Percentiles rank a stretch among this genome's conserved stretches.
These are phyloP conservation scores for Breynia disticha DNA, from an alignment of 441 rosid species.

Conservation along the genomic window DNA sequence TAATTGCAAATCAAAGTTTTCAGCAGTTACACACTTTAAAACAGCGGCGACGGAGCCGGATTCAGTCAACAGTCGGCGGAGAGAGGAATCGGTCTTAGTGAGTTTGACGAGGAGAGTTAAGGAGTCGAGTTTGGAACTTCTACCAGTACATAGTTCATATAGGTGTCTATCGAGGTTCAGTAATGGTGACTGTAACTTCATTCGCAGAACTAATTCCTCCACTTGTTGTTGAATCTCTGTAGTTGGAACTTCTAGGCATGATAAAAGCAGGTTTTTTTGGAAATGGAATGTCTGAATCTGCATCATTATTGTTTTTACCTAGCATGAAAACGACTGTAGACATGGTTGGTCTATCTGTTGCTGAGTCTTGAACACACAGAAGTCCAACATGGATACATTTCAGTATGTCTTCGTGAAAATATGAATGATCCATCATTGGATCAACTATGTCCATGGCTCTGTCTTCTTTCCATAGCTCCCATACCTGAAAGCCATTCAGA, in stretches of 20 bases:
- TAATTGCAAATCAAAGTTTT: slow-evolving; percentile 36
- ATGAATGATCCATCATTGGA: slow-evolving; percentile 13
- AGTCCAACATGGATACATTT: slow-evolving; percentile 33
- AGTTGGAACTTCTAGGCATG: slow-evolving; percentile 3
- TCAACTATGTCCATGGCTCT: slow-evolving; percentile 20
- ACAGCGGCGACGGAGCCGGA: slow-evolving; percentile 67
- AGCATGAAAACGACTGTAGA: slow-evolving; percentile 21
- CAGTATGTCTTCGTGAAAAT: slow-evolving; percentile 7
- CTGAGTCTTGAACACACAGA: slow-evolving; percentile 30
- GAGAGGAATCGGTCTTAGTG: slow-evolving; percentile 53
- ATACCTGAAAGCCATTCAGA: slow-evolving; percentile 17
- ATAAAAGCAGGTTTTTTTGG: slow-evolving; percentile 27
- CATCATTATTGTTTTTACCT: slow-evolving; percentile 5
- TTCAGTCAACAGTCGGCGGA: slow-evolving; percentile 59
- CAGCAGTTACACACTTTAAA: slow-evolving; percentile 44
- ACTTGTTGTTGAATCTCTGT: slow-evolving; percentile 10
- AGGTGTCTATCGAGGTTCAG: slow-evolving; percentile 36
- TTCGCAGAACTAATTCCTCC: slow-evolving; percentile 27
- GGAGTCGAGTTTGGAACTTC: slow-evolving; percentile 55
- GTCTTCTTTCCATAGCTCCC: slow-evolving; percentile 28
- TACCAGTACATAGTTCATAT: no score
- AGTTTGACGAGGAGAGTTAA: slow-evolving; percentile 42
- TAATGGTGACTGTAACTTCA: slow-evolving; percentile 26
- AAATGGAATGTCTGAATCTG: slow-evolving; percentile 11
- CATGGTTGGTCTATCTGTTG: slow-evolving; percentile 31